Percentiles rank a stretch among this genome's conserved stretches.
Evolutionary conservation across 2,329 filamentous ascomycete genomes (phyloP).

Genomic region (Claviceps sorghi): DNA sequence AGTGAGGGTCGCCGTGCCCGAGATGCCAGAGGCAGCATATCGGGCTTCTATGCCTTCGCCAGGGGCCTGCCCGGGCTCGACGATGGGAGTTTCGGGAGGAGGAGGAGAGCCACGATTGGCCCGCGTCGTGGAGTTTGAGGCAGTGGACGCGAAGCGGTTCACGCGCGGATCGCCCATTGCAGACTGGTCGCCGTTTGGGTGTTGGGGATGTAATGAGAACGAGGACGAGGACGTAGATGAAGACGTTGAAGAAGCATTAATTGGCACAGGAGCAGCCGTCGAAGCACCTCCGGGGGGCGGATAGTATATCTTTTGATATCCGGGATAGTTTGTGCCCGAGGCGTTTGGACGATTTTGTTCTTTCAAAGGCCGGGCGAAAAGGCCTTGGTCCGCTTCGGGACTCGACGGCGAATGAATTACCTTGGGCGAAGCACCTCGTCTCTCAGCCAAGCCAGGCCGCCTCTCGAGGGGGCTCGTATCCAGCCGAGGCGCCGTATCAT

Average conservation of each 20-base stretch:
- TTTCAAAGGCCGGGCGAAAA: constrained; percentile 56
- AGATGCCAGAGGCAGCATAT: constrained; percentile 83
- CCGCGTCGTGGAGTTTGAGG: constrained; percentile 83
- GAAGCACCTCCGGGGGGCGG: constrained; percentile 35
- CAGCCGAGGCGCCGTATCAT: constrained; percentile 39
- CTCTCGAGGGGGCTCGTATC: constrained; percentile 40
- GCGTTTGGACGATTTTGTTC: constrained; percentile 26
- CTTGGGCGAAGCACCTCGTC: constrained; percentile 67
- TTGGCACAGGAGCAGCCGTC: constrained; percentile 16
- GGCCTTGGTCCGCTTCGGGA: constrained; percentile 59
- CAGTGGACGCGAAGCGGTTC: constrained; percentile 60
- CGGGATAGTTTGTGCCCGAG: constrained; percentile 28
- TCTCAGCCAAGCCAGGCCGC: constrained; percentile 59
- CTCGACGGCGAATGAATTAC: constrained; percentile 72
- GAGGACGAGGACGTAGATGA: constrained; percentile 5
- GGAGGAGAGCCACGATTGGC: constrained; percentile 87
- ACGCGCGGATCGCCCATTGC: constrained; percentile 33
- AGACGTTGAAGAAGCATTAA: constrained; percentile 12
- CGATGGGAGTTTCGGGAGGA: constrained; percentile 80
- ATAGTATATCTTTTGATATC: constrained; percentile 44
- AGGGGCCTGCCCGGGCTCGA: constrained; percentile 54
- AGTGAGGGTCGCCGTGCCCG: constrained; percentile 68
- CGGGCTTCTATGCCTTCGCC: constrained; percentile 77
- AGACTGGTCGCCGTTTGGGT: constrained; percentile 9
- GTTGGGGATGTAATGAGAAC: constrained; percentile 6